Percentiles rank a stretch among this genome's conserved stretches.
These are phyloP conservation scores for Solanum phureja DNA, from an alignment of 257 asterid species.

Conservation along the genomic window DNA sequence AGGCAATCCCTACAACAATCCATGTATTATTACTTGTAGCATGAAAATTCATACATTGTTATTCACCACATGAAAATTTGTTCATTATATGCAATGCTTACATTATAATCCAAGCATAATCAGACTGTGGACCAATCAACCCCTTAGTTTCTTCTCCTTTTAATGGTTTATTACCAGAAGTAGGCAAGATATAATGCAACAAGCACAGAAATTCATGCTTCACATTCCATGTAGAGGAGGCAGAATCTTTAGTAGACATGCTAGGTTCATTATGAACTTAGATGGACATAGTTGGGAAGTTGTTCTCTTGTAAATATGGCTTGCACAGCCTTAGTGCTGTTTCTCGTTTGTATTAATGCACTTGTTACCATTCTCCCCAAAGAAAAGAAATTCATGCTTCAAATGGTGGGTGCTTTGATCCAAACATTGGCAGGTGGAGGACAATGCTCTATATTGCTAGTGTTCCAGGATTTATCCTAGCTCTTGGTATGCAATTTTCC, in stretches of 20 bases:
- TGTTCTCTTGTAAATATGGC: neutral
- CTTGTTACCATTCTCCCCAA: neutral
- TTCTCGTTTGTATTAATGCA: neutral
- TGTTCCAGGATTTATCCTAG: slow-evolving; percentile 58
- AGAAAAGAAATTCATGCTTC: neutral
- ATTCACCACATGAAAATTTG: neutral
- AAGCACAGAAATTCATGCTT: neutral
- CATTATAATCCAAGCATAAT: neutral
- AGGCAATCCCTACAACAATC: neutral
- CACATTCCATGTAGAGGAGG: neutral
- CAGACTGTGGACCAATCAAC: neutral
- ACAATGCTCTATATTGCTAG: slow-evolving; percentile 54
- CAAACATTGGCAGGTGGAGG: slow-evolving; percentile 68
- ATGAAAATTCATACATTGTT: neutral
- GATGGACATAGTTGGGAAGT: neutral
- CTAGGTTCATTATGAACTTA: neutral
- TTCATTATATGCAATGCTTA: neutral
- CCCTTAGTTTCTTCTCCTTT: neutral
- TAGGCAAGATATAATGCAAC: neutral
- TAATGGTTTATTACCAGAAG: neutral
- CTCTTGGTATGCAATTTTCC: slow-evolving; percentile 77
- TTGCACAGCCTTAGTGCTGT: neutral
- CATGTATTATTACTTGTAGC: neutral
- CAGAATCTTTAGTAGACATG: neutral
- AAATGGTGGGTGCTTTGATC: neutral